Percentiles rank a stretch among this genome's conserved stretches.
Evolutionary conservation across 148 eudicot species (phyloP).

Genomic region (Camellia sinensis): DNA sequence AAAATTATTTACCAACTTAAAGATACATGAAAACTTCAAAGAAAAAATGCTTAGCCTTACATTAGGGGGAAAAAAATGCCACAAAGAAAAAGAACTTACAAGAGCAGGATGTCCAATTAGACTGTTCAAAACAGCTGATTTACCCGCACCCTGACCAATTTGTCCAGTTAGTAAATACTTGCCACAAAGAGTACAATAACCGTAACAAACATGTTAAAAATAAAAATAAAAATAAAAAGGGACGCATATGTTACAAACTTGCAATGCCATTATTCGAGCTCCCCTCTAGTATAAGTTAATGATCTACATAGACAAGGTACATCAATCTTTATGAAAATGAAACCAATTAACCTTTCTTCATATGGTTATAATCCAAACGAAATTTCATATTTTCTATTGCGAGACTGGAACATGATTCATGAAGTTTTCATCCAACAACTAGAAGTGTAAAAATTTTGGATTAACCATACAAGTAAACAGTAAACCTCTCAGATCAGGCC

Average conservation of each 20-base stretch:
- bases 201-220: neutral
- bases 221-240: slow-evolving; percentile 1
- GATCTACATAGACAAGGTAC: neutral
- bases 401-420: neutral
- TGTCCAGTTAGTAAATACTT: slow-evolving; percentile 9
- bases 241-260: neutral
- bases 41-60: too few relatives aligned
- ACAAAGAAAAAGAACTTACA: slow-evolving; percentile 41
- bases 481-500: neutral
- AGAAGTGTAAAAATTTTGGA: neutral
- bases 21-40: neutral
- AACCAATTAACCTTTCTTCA: neutral
- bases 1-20: neutral
- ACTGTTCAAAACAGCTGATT: slow-evolving; percentile 95
- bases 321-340: neutral
- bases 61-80: neutral
- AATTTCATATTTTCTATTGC: neutral
- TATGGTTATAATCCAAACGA: neutral
- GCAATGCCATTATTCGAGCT: neutral
- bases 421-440: neutral
- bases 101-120: slow-evolving; percentile 96
- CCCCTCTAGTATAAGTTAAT: neutral
- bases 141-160: slow-evolving; percentile 84
- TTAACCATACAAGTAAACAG: neutral
- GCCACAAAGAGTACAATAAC: neutral